Evolutionary conservation across 2,329 filamentous ascomycete species (phyloP), one percentile per base, ranked within the genome.

Genomic region (Talaromyces sp.): DNA sequence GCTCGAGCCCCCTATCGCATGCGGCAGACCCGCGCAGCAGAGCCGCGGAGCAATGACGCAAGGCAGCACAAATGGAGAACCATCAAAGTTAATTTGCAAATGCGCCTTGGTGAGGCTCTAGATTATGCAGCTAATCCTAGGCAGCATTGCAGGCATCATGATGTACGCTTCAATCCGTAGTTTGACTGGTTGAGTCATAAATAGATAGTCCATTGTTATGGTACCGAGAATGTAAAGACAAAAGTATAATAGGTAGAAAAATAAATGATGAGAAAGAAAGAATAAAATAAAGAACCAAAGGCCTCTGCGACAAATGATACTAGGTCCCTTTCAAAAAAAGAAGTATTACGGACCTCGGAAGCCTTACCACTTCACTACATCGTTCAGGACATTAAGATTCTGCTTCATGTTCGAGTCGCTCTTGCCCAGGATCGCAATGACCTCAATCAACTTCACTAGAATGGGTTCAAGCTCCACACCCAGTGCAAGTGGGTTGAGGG

Each of bases 401-500:
- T 48, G 45, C 55, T 56, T 55, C 6, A 66, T 33, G 11, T 62
- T 62, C 4, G 46, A 42, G 19, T 67, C 65, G 5, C 45, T 19
- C 13, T 49, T 49, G 8, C 65, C 65, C 27, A 59, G 11, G 2
- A 47, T 36, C 2, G 36, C 9, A 14, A 67, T 37, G 2, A 53
- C 60, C 14, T 65, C 51, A 33, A 66, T 30, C 22, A 67, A 37
- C 44, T 60, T 56, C 29, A 44, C 20, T 4, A 66, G 33, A 20
- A 67, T 47, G 27, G 64, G 64, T 50, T 67, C 64, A 10, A 66
- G 47, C 6, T 52, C 44, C 1, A 52, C 46, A 2, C 64, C 65
- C 9, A 67, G 41, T 4, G 61, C 61, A 49, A 65, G 35, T 2
- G 57, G 61, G 42, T 66, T 58, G 9, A 67, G 51, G 5, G 58